Base-by-base conservation (phyloP, 495 filamentous ascomycete species). In the Ramalina intermedia region DNA sequence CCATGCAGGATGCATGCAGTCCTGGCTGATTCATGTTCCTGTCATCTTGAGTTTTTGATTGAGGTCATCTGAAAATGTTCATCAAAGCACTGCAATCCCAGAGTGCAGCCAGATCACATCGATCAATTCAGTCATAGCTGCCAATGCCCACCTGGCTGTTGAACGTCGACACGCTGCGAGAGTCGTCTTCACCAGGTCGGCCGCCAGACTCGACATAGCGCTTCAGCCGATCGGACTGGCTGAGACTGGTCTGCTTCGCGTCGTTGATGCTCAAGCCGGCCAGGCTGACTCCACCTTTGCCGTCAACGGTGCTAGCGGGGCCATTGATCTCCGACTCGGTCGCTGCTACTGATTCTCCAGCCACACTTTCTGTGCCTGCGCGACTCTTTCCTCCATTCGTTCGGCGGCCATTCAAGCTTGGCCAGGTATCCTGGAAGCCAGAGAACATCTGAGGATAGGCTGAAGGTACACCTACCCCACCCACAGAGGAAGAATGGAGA, bases 401-500 rank as follows among this genome's bases (percentile, higher is more conserved):
- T 3, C 80, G 76, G 37, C 75, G 73, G 11, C 80, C 79, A 24
- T 80, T 79, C 37, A 94, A 74, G 20, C 82, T 72, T 14, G 93
- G 93, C 91, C 91, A 99, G 24, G 81, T 71, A 46, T 95, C 89
- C 37, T 79, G 70, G 58, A 99, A 96, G 63, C 82, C 82, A 45
- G 85, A 86, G 65, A 99, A 99, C 84, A 96, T 94, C 20, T 82
- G 84, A 8, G 91, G 91, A 60, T 88, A 99, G 20, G 82, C 82
- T 39, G 85, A 84, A 16, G 81, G 72, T 40, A 88, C 65, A 13
- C 81, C 82, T 38, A 85, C 84, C 37, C 87, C 87, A 35, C 86
- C 86, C 29, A 96, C 72, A 9, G 90, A 84, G 18, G 87, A 93
- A 37, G 89, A 90, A 61, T 99, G 88, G 35, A 96, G 83, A 1